These are phyloP conservation scores for Lasiosphaeria hispida DNA, from an alignment of 495 filamentous ascomycete genomes.

Conservation along the genomic window DNA sequence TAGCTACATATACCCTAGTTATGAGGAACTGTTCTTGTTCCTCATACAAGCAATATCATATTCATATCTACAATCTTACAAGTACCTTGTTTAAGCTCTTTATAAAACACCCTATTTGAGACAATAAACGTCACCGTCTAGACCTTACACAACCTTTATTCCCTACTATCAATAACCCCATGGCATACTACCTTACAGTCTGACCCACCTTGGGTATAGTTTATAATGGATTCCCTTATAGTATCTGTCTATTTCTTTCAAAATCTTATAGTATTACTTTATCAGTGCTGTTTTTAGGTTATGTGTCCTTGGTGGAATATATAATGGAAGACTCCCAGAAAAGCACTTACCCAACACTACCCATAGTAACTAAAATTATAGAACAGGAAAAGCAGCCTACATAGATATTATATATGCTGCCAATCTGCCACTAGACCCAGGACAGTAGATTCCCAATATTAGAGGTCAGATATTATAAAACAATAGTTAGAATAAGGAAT, in stretches of 20 bases:
- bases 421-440: background rate
- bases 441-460: background rate
- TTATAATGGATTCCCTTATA: background rate
- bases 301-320: background rate
- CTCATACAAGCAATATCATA: too few species aligned
- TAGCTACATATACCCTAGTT: too few species aligned
- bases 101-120: too few species aligned
- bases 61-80: too few species aligned
- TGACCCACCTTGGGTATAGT: too few species aligned
- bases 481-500: background rate
- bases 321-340: conserved; percentile 1
- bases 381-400: background rate
- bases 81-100: too few species aligned
- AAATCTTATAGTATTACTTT: background rate
- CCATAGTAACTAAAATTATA: background rate
- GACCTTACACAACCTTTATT: too few species aligned
- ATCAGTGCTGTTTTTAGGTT: background rate
- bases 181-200: too few species aligned
- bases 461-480: background rate
- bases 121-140: too few species aligned
- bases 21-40: too few species aligned
- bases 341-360: background rate
- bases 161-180: too few species aligned
- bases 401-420: background rate
- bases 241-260: background rate